Evolutionary conservation across 2,329 filamentous ascomycete genomes (phyloP).

Genomic region (Chaetomium strumarium): DNA sequence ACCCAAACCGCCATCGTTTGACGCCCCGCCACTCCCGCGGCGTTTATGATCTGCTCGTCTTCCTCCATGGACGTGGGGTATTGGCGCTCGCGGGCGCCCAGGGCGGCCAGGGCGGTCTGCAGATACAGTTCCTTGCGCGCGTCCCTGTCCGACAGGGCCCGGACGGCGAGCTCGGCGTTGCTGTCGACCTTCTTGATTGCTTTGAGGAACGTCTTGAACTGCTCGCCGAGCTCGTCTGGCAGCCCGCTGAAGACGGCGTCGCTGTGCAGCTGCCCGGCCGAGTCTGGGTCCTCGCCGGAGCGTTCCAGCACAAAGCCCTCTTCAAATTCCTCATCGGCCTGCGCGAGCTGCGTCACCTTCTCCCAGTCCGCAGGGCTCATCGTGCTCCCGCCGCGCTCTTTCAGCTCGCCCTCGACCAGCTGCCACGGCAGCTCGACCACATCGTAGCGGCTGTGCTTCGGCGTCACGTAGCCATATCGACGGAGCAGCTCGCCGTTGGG

Average conservation of each 20-base stretch:
- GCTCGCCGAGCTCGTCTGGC: conserved; percentile 46
- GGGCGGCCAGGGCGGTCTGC: conserved; percentile 32
- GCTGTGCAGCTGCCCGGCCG: conserved; percentile 35
- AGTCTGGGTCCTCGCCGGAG: conserved; percentile 45
- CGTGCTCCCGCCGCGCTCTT: conserved; percentile 8
- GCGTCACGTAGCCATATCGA: conserved; percentile 81
- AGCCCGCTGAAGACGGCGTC: conserved; percentile 36
- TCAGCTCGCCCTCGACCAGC: conserved; percentile 28
- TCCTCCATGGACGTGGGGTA: conserved; percentile 30
- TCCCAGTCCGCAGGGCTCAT: conserved; percentile 32
- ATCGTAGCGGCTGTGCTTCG: conserved; percentile 70
- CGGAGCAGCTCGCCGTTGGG: conserved; percentile 77
- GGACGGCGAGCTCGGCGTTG: conserved; percentile 23
- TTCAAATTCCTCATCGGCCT: conserved; percentile 62
- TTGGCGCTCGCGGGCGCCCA: conserved; percentile 24
- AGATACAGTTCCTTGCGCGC: conserved; percentile 43
- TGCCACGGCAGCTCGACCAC: conserved; percentile 71
- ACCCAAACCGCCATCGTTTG: conserved; percentile 31
- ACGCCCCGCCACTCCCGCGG: conserved; percentile 1
- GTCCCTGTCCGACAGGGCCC: conserved; percentile 43
- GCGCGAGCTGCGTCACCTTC: conserved; percentile 32
- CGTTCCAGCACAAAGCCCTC: conserved; percentile 67
- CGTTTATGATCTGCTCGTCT: conserved; percentile 22
- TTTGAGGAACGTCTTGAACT: conserved; percentile 47
- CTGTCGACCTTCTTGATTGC: conserved; percentile 39